Evolutionary conservation across 768 basidiomycete genomes (phyloP), one percentile per base, ranked within the genome.

Genomic region (Tephrocybe sp.): DNA sequence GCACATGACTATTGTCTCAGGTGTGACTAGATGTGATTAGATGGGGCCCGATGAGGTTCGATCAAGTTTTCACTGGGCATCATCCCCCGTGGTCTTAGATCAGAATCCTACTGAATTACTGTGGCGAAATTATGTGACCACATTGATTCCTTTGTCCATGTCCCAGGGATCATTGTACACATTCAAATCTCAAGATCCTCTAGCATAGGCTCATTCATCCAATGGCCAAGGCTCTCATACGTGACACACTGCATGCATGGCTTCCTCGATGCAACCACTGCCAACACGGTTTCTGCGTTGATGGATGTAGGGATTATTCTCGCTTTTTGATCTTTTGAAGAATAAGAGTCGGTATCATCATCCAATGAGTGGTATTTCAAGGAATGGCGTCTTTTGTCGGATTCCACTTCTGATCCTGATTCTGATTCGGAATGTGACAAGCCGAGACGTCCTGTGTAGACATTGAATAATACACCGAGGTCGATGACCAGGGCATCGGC

Each of bases 401-500:
- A 38, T 18, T 49, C 9, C 9, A 5, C 34, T 11, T 7, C 16
- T 6, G 16, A 19, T 37, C 21, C 16, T 5, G 18, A 37, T n/a
- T 5, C n/a, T 18, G 18, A 25, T 37, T 7, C 11, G 4, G 16
- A 12, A n/a, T 44, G 7, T 19, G n/a, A 15, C 13, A 16, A 27
- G 30, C 37, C 39, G 16, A 49, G 39, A 26, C 47, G 38, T 1
- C 24, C 39, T 15, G n/a, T 1, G 27, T 49, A 30, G 16, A 31
- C 19, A 22, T 56, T 39, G 49, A 69, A 66, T 2, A 65, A 60
- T 39, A 85, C 65, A 11, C 75, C 74, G 21, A 87, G 65, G 18
- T 76, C 63, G 6, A 62, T 62, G 26, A 76, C 74, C 12, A 89
- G 67, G 38, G 73, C 71, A 28, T 75, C 69, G 34, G 77, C 71